These are phyloP conservation scores for Cercospora sp. DNA, from an alignment of 2,329 filamentous ascomycete species.

Conservation along the genomic window DNA sequence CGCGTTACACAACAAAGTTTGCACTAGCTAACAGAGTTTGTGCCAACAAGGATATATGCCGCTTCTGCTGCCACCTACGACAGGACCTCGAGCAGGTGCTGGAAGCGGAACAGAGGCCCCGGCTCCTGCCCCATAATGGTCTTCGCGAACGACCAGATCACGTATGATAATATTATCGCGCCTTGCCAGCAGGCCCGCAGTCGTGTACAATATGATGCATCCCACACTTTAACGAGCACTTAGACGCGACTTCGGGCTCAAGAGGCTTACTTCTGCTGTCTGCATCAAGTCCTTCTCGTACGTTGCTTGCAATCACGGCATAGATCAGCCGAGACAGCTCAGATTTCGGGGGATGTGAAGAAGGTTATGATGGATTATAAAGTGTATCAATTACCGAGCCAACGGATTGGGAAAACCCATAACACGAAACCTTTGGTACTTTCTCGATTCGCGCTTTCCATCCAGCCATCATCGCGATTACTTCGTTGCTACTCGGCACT, in stretches of 20 bases:
- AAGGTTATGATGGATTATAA: neutral
- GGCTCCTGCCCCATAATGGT: slow-evolving; percentile 7
- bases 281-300: neutral
- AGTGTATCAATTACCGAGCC: slow-evolving; percentile 11
- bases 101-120: slow-evolving; percentile 18
- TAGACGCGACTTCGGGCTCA: neutral
- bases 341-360: neutral
- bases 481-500: neutral
- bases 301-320: neutral
- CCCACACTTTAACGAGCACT: neutral
- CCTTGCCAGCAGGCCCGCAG: neutral
- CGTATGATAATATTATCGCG: neutral
- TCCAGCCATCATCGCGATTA: neutral
- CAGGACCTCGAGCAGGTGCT: slow-evolving; percentile 25
- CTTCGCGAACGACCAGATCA: neutral
- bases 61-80: slow-evolving; percentile 61
- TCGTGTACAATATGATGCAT: neutral
- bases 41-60: slow-evolving; percentile 51
- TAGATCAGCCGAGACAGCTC: neutral
- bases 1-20: neutral
- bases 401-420: neutral
- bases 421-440: neutral
- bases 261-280: neutral
- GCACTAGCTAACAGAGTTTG: slow-evolving; percentile 47
- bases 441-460: neutral